Evolutionary conservation across 805 yeast genomes (phyloP), one percentile per base, ranked within the genome.

Genomic region (Cyberlindnera mrakii): DNA sequence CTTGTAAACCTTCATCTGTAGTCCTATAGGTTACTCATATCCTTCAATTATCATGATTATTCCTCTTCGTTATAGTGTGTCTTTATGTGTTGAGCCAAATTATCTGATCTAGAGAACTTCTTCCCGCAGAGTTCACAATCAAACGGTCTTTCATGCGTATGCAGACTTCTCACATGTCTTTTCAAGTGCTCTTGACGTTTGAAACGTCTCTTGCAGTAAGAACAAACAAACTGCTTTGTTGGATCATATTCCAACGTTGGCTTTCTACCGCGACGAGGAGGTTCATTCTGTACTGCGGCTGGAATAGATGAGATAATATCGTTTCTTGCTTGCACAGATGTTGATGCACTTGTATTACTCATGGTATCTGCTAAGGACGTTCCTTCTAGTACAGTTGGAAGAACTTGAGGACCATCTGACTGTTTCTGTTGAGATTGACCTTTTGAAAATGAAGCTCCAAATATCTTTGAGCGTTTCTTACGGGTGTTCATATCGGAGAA

Each of bases 181-280:
- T 81, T 82, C 52, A 84, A 64, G 60, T 84, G 93, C 55, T 84
- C 93, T 58, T 82, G 87, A 51, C 93, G 71, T 57, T 81, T 78
- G 63, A 84, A 84, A 37, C 76, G 59, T 51, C 90, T 71, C 38
- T 74, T 70, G 59, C 91, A 83, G 54, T 70, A 74, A 29, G 74
- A 75, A 59, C 90, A 83, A 27, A 75, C 74, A 56, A 73, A 82
- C 34, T 77, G 77, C 60, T 81, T 81, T 10, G 72, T 40, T 6
- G 59, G 54, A 53, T 79, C 85, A 16, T 76, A 79, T 39, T 74
- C 76, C 48, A 74, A 64, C 34, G 80, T 74, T 19, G 83, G 85
- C 58, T 80, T 80, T 33, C 87, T 70, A 6, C 87, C 87, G 39
- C 87, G 67, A 3, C 77, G 72, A 42, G 75, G 58, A 40, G 75